Base-by-base conservation (phyloP, 2,329 filamentous ascomycete genomes). In the Alternaria sp. region DNA sequence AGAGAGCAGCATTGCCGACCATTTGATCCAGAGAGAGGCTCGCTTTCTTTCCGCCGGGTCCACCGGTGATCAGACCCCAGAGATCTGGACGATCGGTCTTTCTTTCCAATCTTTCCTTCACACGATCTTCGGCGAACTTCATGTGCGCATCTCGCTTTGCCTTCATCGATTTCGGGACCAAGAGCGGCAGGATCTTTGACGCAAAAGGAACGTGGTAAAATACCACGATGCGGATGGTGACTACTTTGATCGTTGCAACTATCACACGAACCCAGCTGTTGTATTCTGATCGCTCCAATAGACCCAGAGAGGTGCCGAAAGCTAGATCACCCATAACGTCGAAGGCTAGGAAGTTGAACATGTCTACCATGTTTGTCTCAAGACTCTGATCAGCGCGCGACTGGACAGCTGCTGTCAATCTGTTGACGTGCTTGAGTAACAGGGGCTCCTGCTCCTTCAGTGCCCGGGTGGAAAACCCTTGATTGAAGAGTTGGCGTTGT, bases 401-500 rank as follows among this genome's bases (percentile, higher is more conserved):
- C 19, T 56, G 50, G 17, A 61, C 51, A 30, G 51, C 58, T 45
- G 58, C 51, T 21, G 55, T 44, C n/a, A 61, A 46, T 56, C 28
- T 55, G 13, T 61, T 44, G 43, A 61, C 44, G 49, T 61, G 51
- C 28, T 50, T 61, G 44, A 52, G 58, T 30, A 61, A 17, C 17
- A 61, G 6, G 13, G 51, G 23, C 51, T 61, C 58, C 28, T 61
- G 58, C 55, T 61, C 21, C 23, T 61, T 61, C 43, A 56, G 12
- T 44, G 51, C 58, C 17, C 51, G 43, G 17, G 58, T 56, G 8
- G 58, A 61, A 23, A 61, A 61, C 15, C 58, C 58, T 44, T 61
- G 51, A 9, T 56, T 61, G 44, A 55, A 61, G 11, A 61, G 43
- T 56, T 61, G 58, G 51, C 58, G 50, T 50, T 61, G 58, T 21